Base-by-base conservation (phyloP, 208 protist species). In the Leishmania gerbilli region DNA sequence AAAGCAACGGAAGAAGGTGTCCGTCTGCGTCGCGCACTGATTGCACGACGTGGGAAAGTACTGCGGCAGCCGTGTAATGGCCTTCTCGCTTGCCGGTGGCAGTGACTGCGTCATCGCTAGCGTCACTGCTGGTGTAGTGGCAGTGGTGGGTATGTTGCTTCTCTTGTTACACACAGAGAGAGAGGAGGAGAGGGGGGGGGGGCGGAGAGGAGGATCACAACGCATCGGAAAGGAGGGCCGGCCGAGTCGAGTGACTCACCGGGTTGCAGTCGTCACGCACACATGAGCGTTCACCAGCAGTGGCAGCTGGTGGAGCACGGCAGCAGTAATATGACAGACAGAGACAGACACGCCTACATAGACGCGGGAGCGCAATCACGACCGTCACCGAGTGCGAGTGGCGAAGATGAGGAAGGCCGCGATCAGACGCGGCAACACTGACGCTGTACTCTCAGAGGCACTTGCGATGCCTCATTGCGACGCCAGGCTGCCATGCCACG, bases 31-130 rank as follows among this genome's bases (percentile, higher is more conserved):
- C 0, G 79, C 62, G 85, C 93, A 96, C 77, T 90, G 71, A 74
- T 86, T 88, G 62, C 88, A 88, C 15, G 81, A 87, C n/a, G 90
- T 93, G 3, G 93, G 93, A 76, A 96, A 96, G 88, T 95, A 96
- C 9, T 27, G 83, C 13, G 93, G 93, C 34, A 96, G 81, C 1
- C 76, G 81, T n/a, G 72, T 88, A 55, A 93, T 85, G 34, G 62
- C 74, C 55, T 67, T 49, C 62, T 87, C 65, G 40, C 69, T 47
- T 62, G 53, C 31, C 27, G 51, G 72, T 55, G 72, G 51, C 51
- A 51, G 17, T 62, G 82, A 1, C 69, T 78, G 53, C 40, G 56
- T 24, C 45, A 76, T 76, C 9, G 69, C 42, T 74, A 74, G 69
- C 0, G 45, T 21, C 69, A 53, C 40, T 74, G 72, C 34, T 76